Evolutionary conservation across 2,329 filamentous ascomycete genomes (phyloP).

Genomic region (Hypocrella siamensis): DNA sequence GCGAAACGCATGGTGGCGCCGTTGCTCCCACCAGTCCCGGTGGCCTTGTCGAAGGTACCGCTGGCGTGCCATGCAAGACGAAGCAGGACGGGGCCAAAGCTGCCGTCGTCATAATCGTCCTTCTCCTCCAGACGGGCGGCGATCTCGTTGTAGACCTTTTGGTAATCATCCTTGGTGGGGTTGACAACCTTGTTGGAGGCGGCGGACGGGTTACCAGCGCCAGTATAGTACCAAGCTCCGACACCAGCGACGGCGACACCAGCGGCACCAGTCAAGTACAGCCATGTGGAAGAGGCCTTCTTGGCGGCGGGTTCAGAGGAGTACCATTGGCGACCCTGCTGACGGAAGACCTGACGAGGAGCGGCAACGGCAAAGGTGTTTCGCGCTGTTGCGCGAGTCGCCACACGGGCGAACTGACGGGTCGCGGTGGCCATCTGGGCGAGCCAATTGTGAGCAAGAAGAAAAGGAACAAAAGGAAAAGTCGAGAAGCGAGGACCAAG

Average conservation of each 20-base stretch:
- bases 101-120: slow-evolving; percentile 92
- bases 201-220: slow-evolving; percentile 31
- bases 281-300: slow-evolving; percentile 29
- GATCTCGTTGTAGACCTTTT: slow-evolving; percentile 85
- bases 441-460: background rate
- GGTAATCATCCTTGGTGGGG: slow-evolving; percentile 76
- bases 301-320: slow-evolving; percentile 47
- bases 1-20: slow-evolving; percentile 94
- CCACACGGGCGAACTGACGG: slow-evolving; percentile 39
- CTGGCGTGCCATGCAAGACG: slow-evolving; percentile 88
- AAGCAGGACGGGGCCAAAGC: slow-evolving; percentile 82
- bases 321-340: slow-evolving; percentile 64
- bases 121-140: slow-evolving; percentile 69
- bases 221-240: slow-evolving; percentile 50
- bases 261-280: slow-evolving; percentile 44
- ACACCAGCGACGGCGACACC: slow-evolving; percentile 44
- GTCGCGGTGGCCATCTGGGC: slow-evolving; percentile 24
- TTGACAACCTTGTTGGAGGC: slow-evolving; percentile 44
- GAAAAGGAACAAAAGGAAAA: slow-evolving; percentile 3
- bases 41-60: slow-evolving; percentile 82
- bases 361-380: slow-evolving; percentile 42
- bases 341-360: slow-evolving; percentile 54
- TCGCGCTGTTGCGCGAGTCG: slow-evolving; percentile 41
- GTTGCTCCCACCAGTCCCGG: slow-evolving; percentile 82
- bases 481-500: slow-evolving; percentile 3